Conservation (phyloP, 768 basidiomycete species). For the Boletus speciosus region DNA sequence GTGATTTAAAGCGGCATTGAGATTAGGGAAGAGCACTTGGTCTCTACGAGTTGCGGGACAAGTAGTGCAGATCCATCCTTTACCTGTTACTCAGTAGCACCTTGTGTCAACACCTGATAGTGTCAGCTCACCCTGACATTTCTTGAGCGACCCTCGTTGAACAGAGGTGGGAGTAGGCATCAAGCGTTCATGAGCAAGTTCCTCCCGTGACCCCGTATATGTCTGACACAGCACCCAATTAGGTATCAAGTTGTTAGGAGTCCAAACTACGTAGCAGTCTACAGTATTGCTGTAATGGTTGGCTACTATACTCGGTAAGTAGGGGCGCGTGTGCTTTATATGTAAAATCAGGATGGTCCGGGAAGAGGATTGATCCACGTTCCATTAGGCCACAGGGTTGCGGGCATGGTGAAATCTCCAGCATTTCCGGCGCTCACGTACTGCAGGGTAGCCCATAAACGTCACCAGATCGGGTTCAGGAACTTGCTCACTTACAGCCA, state of each 20-base stretch:
- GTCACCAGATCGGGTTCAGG: neutral
- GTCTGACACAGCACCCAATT: slow-evolving; percentile 16
- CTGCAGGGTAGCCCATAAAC: slow-evolving; percentile 31
- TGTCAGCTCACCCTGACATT: slow-evolving; percentile 18
- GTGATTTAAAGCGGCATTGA: slow-evolving; percentile 32
- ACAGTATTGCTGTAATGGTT: neutral
- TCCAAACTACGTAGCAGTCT: neutral
- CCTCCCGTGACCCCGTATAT: slow-evolving; percentile 15
- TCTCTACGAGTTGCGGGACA: slow-evolving; percentile 25
- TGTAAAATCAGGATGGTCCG: slow-evolving; percentile 49
- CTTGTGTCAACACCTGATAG: neutral
- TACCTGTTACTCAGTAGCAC: slow-evolving; percentile 22
- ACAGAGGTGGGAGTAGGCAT: slow-evolving; percentile 23
- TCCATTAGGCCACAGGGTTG: slow-evolving; percentile 72
- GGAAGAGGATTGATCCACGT: slow-evolving; percentile 74
- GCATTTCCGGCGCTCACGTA: slow-evolving; percentile 42
- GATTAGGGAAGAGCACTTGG: slow-evolving; percentile 21
- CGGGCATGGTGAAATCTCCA: slow-evolving; percentile 81
- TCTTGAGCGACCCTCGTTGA: slow-evolving; percentile 18
- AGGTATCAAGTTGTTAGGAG: slow-evolving; percentile 4
- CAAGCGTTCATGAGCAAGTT: slow-evolving; percentile 11
- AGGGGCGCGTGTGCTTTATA: neutral
- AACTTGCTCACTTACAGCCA: slow-evolving; percentile 53
- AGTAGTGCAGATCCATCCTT: slow-evolving; percentile 33
- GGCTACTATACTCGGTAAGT: neutral